These are phyloP conservation scores for Claviceps monticola DNA, from an alignment of 2,329 filamentous ascomycete species.

Conservation along the genomic window DNA sequence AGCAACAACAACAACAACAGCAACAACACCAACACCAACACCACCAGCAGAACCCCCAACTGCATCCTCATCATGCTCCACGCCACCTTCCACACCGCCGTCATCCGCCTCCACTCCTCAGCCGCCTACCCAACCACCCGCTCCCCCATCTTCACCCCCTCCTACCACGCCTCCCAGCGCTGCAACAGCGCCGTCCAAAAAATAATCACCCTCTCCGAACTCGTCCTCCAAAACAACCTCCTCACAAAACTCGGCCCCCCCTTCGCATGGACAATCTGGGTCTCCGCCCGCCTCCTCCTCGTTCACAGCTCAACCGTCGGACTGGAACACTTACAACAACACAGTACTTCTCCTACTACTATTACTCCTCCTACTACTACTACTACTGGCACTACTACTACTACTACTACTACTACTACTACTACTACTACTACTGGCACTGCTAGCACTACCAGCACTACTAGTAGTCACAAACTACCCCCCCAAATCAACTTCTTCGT, in stretches of 20 bases:
- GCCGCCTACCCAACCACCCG: constrained; percentile 83
- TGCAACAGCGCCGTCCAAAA: constrained; percentile 75
- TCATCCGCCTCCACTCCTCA: constrained; percentile 82
- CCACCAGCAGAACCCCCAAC: constrained; percentile 24
- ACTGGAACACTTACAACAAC: no score
- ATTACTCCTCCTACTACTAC: no score
- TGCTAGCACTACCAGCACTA: constrained; percentile 16
- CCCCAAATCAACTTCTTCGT: constrained; percentile 72
- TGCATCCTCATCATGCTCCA: constrained; percentile 87
- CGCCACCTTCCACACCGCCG: constrained; percentile 76
- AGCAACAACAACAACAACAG: no score
- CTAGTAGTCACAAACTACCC: constrained; percentile 45
- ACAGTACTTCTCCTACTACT: no score
- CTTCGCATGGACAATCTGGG: constrained; percentile 88
- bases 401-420: no score
- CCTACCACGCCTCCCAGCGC: constrained; percentile 69
- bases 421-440: no score
- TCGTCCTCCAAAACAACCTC: constrained; percentile 61
- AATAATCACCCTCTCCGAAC: constrained; percentile 64
- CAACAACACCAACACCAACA: no score
- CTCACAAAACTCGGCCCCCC: constrained; percentile 73
- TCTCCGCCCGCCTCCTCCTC: constrained; percentile 71
- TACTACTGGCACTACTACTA: no score
- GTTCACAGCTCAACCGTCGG: constrained; percentile 77
- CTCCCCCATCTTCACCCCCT: constrained; percentile 79